Percentiles rank a stretch among this genome's conserved stretches.
Evolutionary conservation across 2,329 filamentous ascomycete genomes (phyloP).

Genomic region (Myriangium duriaei): DNA sequence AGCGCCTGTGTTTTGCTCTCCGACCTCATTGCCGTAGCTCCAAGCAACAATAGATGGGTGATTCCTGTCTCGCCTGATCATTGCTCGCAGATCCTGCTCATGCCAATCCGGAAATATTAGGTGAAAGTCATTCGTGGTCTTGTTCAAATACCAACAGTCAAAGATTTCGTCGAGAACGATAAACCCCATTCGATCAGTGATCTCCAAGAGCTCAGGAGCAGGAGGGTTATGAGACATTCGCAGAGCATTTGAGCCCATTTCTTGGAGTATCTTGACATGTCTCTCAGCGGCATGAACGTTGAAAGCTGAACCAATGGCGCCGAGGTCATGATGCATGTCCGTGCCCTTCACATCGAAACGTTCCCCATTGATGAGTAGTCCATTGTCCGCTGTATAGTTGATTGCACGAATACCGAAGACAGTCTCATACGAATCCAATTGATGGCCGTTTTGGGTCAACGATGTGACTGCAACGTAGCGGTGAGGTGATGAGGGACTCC

Average conservation of each 20-base stretch:
- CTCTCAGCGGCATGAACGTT: conserved; percentile 37
- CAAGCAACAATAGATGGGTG: conserved; percentile 41
- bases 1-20: conserved; percentile 31
- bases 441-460: conserved; percentile 18
- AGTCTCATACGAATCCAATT: conserved; percentile 37
- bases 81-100: conserved; percentile 39
- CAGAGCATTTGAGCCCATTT: conserved; percentile 39
- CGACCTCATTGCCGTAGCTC: conserved; percentile 44
- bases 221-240: conserved; percentile 44
- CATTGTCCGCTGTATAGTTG: conserved; percentile 28
- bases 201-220: conserved; percentile 37
- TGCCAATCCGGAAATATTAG: conserved; percentile 42
- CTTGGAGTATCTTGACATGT: conserved; percentile 37
- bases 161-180: conserved; percentile 44
- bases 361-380: conserved; percentile 37
- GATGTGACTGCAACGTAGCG: conserved; percentile 37
- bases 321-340: conserved; percentile 41
- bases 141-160: conserved; percentile 38
- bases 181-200: conserved; percentile 39
- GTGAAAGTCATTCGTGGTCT: conserved; percentile 39
- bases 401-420: conserved; percentile 38
- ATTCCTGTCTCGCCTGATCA: conserved; percentile 43
- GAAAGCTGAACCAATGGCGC: conserved; percentile 39
- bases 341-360: conserved; percentile 34
- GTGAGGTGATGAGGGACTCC: conserved; percentile 39